phyloP scores from a whole-genome alignment of 176 grass and related monocot genomes.

The Lolium rigidum region DNA sequence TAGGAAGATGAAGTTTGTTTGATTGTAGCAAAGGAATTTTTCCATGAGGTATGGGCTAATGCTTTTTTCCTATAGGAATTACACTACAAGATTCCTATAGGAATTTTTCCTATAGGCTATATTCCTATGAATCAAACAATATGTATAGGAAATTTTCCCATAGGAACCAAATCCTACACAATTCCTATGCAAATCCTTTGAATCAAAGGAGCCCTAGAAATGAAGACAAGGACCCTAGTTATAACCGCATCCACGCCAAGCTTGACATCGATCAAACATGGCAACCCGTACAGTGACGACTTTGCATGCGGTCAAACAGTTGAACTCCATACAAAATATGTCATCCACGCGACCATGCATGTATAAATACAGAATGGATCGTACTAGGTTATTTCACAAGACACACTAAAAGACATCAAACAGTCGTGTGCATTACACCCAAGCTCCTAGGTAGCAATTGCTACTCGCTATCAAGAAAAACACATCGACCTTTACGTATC shows the following conservation, averaged over 20 bases:
- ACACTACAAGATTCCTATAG: no score
- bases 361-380: background rate
- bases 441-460: background rate
- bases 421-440: background rate
- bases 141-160: no score
- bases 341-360: background rate
- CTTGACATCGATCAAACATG: conserved; percentile 10
- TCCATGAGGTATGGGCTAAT: no score
- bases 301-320: background rate
- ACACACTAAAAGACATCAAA: background rate
- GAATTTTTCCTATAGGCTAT: no score
- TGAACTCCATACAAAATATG: background rate
- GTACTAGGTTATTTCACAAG: background rate
- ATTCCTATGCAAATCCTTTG: no score
- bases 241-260: background rate
- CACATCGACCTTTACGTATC: background rate
- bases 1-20: no score
- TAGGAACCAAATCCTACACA: no score
- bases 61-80: no score
- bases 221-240: background rate
- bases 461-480: background rate
- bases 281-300: background rate
- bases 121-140: no score
- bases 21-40: no score
- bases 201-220: no score